phyloP scores from a whole-genome alignment of 2,329 filamentous ascomycete species.

The Coniochaeta sp. region DNA sequence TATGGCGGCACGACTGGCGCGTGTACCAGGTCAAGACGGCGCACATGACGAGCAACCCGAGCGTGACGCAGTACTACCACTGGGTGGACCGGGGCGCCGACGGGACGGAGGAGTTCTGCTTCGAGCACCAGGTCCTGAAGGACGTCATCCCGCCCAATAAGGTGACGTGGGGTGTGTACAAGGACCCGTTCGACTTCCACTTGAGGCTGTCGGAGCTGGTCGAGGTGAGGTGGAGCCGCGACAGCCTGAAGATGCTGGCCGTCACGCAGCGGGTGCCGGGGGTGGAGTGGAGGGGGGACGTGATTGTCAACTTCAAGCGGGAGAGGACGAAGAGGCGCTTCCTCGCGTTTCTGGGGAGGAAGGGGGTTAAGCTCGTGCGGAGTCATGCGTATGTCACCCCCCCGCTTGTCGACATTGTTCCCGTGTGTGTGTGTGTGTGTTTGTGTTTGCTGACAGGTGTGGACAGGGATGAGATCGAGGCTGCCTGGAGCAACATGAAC shows the following conservation, averaged over 20 bases:
- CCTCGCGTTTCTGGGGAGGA: constrained; percentile 35
- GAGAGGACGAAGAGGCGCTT: constrained; percentile 45
- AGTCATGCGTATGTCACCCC: constrained; percentile 33
- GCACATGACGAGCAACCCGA: constrained; percentile 34
- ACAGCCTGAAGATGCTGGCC: constrained; percentile 33
- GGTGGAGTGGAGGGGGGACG: constrained; percentile 20
- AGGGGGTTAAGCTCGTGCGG: constrained; percentile 32
- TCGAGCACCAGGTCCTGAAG: constrained; percentile 48
- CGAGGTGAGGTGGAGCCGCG: constrained; percentile 35
- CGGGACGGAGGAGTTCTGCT: constrained; percentile 22
- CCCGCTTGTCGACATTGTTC: no score
- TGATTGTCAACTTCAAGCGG: constrained; percentile 45
- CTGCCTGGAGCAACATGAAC: constrained; percentile 26
- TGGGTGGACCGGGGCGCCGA: constrained; percentile 31
- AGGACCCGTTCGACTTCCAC: constrained; percentile 43
- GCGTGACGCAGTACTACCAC: constrained; percentile 49
- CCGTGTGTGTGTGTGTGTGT: neutral
- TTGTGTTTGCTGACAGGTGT: constrained; percentile 3
- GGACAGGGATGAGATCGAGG: constrained; percentile 25
- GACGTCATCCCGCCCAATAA: constrained; percentile 25
- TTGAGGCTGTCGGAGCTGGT: constrained; percentile 37
- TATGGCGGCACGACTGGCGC: constrained; percentile 41
- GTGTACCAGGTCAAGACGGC: constrained; percentile 44
- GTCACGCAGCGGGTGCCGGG: constrained; percentile 19
- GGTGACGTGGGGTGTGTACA: constrained; percentile 40